Evolutionary conservation across 139 green algal genomes (phyloP).

Genomic region (Monoraphidium neglectum): DNA sequence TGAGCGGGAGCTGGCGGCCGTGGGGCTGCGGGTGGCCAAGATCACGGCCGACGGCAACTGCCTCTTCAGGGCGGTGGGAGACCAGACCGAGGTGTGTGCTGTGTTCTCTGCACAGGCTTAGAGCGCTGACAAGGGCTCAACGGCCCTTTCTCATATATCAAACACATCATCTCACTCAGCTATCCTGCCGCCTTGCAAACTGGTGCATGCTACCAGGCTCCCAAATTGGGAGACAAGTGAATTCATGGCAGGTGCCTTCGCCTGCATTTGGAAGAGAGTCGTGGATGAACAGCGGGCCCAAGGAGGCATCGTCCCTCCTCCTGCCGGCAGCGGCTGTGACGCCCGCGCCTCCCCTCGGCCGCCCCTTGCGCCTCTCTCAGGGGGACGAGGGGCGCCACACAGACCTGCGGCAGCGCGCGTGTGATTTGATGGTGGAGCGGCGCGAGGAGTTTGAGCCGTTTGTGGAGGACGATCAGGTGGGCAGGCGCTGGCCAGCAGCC

Average conservation of each 20-base stretch:
- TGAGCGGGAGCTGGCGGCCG: no score
- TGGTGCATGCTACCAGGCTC: not conserved
- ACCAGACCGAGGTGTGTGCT: slow-evolving; percentile 65
- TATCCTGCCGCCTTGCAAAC: not conserved
- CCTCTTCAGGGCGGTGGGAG: slow-evolving; percentile 70
- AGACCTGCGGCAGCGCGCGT: slow-evolving; percentile 33
- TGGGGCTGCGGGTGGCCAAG: no score
- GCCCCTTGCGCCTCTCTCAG: slow-evolving; percentile 25
- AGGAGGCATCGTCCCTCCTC: no score
- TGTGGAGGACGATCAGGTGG: slow-evolving; percentile 80
- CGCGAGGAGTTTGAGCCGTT: slow-evolving; percentile 58
- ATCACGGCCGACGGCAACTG: slow-evolving; percentile 67
- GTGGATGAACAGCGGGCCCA: no score
- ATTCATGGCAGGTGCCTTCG: not conserved
- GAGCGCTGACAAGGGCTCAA: not conserved
- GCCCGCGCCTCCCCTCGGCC: no score
- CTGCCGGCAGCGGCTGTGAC: no score
- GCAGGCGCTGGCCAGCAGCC: no score
- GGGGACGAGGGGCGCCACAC: slow-evolving; percentile 50
- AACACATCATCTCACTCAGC: not conserved
- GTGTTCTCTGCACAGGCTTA: not conserved
- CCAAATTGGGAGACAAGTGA: not conserved
- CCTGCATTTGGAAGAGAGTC: not conserved
- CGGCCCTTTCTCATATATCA: not conserved
- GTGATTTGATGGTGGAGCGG: slow-evolving; percentile 43